A percentile compares a stretch with the other conserved stretches of the same genome.
Conservation (phyloP, 2,329 filamentous ascomycete species). For the Fusarium sulawesiense region DNA sequence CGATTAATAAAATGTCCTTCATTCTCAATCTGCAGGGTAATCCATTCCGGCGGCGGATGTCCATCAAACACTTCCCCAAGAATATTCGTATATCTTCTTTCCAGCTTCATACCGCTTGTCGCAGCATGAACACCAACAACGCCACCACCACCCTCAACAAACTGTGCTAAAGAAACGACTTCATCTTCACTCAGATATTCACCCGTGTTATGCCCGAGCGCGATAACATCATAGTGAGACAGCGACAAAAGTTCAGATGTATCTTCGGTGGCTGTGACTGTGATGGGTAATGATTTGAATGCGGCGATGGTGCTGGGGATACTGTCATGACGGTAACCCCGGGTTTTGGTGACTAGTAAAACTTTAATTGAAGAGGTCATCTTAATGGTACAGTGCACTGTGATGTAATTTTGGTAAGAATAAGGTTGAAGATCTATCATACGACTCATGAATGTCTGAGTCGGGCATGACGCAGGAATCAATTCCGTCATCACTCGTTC, state of each 20-base stretch:
- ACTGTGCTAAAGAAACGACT: not conserved
- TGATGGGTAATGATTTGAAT: conserved; percentile 7
- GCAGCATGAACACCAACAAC: conserved; percentile 34
- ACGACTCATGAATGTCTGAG: not conserved
- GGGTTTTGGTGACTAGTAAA: conserved; percentile 24
- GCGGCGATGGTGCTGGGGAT: conserved; percentile 19
- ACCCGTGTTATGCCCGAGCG: conserved; percentile 23
- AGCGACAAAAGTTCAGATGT: not conserved
- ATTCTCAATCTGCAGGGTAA: not conserved
- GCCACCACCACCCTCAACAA: conserved; percentile 14
- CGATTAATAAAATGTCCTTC: conserved; percentile 2
- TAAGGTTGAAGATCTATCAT: not conserved
- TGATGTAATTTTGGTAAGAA: not conserved
- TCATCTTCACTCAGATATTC: conserved; percentile 1
- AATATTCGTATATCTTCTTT: conserved; percentile 7
- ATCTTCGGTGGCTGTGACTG: conserved; percentile 14
- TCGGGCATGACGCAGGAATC: not conserved
- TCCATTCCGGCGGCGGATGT: conserved; percentile 26
- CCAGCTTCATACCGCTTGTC: not conserved
- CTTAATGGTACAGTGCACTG: accelerated
- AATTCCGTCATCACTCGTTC: not conserved
- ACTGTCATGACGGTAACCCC: conserved; percentile 25
- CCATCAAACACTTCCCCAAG: conserved; percentile 19
- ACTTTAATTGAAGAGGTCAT: conserved; percentile 8
- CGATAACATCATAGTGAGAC: conserved; percentile 2